Evolutionary conservation across 2,329 filamentous ascomycete species (phyloP), one percentile per base, ranked within the genome.

Genomic region (Sporothrix variecibatus): DNA sequence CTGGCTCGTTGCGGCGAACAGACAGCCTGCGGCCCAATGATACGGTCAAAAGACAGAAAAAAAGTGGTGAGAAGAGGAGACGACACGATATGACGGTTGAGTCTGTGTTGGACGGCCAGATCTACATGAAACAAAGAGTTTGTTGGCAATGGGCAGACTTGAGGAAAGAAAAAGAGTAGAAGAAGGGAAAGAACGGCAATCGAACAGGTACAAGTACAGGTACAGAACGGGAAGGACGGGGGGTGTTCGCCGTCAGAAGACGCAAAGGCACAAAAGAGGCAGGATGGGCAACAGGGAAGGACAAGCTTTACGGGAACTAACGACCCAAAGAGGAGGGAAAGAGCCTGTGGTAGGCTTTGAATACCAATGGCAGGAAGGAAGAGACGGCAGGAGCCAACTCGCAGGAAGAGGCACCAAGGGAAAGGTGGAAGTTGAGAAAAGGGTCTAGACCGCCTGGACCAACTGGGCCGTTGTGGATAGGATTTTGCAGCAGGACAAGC

Each of bases 251-350:
- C 60, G 11, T 11, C 20, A 64, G 34, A 34, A n/a, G 28, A 8
- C 31, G 17, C 5, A 28, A 28, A 38, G 28, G 58, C 11, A 62
- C 12, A 38, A 20, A 58, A n/a, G 15, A 51, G 46, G 46, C 2
- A 51, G 17, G n/a, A 51, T 20, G 17, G 17, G 46, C 46, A 51
- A 15, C 17, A 51, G 23, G 28, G 23, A 26, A 43, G 60, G 60
- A 9, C 38, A 64, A 64, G 60, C 60, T 64, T 64, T 43, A 64
- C 60, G 60, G 60, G 60, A 64, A 43, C 60, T 64, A 64, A 64
- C 60, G 31, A 43, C 31, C 34, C 60, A 64, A 64, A 60, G 56
- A 34, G 43, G 43, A 56, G 51, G 51, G 51, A 23, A 43, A 64
- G 38, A 40, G 60, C 34, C 60, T 43, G 34, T 64, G 34, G 60